A percentile compares a stretch with the other conserved stretches of the same genome.
Conservation (phyloP, 2,329 filamentous ascomycete species). For the Ophiostoma fasciatum region DNA sequence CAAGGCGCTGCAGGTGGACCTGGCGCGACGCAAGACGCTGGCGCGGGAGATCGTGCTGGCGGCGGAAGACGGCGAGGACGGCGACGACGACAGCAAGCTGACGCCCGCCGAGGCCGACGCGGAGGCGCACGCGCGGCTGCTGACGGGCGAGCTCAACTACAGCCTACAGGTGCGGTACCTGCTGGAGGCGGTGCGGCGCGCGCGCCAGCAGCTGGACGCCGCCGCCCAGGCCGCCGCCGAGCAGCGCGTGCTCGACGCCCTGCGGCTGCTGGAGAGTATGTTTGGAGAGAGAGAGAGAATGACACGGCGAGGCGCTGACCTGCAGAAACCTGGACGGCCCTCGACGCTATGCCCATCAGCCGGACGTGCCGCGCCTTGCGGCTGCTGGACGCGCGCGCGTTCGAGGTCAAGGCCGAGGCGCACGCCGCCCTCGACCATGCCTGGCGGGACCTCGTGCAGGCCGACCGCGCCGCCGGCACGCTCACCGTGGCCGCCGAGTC, state of each 20-base stretch:
- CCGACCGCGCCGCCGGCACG: slow-evolving; percentile 40
- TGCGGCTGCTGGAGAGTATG: slow-evolving; percentile 40
- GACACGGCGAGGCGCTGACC: no score
- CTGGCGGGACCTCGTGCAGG: slow-evolving; percentile 55
- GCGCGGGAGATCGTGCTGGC: slow-evolving; percentile 70
- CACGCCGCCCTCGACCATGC: slow-evolving; percentile 49
- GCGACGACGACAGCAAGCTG: slow-evolving; percentile 26
- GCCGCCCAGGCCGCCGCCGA: slow-evolving; percentile 44
- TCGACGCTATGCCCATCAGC: slow-evolving; percentile 44
- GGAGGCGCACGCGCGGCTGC: slow-evolving; percentile 39
- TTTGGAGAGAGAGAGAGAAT: no score
- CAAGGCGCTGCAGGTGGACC: slow-evolving; percentile 71
- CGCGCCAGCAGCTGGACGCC: slow-evolving; percentile 45
- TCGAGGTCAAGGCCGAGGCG: slow-evolving; percentile 51
- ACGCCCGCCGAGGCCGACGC: slow-evolving; percentile 36
- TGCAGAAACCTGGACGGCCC: slow-evolving; percentile 41
- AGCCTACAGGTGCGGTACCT: slow-evolving; percentile 39
- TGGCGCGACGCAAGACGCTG: slow-evolving; percentile 62
- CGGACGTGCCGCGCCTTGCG: slow-evolving; percentile 47
- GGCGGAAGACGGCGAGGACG: slow-evolving; percentile 47
- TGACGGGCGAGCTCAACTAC: slow-evolving; percentile 43
- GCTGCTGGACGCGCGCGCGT: slow-evolving; percentile 49
- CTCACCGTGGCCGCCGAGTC: slow-evolving; percentile 45
- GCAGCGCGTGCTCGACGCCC: slow-evolving; percentile 38
- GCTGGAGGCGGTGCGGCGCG: slow-evolving; percentile 36